A percentile compares a stretch with the other conserved stretches of the same genome.
phyloP scores from a whole-genome alignment of 176 grass and related monocot genomes.

The Ananas comosus region DNA sequence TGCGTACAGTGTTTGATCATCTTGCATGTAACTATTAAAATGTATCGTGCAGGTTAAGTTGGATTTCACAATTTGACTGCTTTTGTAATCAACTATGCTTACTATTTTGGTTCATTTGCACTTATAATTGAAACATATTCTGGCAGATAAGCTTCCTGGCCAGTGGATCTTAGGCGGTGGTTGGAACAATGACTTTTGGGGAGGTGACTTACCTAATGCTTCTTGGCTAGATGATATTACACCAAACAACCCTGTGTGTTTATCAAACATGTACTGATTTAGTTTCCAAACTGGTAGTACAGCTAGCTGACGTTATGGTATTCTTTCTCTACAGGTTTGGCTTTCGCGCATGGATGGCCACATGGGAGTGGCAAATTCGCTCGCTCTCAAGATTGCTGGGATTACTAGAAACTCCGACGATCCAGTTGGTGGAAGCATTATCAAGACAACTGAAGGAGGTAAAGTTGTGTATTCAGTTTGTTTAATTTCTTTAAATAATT shows the following conservation, averaged over 20 bases:
- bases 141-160: conserved; percentile 45
- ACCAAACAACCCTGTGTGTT: conserved; percentile 73
- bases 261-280: neutral
- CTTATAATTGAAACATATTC: neutral
- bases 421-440: conserved; percentile 68
- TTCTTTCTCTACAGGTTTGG: conserved; percentile 50
- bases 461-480: conserved; percentile 11
- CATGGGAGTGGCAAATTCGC: conserved; percentile 78
- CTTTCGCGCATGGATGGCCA: conserved; percentile 82
- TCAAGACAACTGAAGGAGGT: conserved; percentile 66
- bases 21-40: too few species aligned
- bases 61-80: too few species aligned
- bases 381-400: conserved; percentile 67
- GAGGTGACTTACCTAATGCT: conserved; percentile 45
- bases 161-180: conserved; percentile 72
- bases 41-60: too few species aligned
- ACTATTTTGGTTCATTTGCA: neutral
- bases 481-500: conserved; percentile 2
- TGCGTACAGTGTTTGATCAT: too few species aligned
- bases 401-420: conserved; percentile 42
- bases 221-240: conserved; percentile 81
- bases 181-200: conserved; percentile 88
- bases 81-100: too few species aligned
- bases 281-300: neutral
- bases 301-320: neutral